Base-by-base conservation (phyloP, 202 grass and related monocot species). In the Setaria italica region DNA sequence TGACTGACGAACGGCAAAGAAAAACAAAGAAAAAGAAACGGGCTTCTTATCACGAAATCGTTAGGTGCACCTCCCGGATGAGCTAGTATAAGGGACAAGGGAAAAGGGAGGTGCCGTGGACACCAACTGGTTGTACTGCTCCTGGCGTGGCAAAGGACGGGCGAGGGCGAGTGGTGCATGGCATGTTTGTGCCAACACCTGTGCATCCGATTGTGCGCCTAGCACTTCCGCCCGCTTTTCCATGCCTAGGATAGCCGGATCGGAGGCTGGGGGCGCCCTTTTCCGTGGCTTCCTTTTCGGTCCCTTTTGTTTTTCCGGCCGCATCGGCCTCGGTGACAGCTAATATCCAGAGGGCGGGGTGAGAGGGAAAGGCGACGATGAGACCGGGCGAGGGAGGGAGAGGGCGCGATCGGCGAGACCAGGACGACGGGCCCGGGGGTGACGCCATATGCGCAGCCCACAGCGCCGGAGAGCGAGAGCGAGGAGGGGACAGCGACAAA, bases 261-360 rank as follows among this genome's bases (percentile, higher is more conserved):
- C 25, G 25, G 25, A 25, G 25, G 25, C 25, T 25, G 25, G 14
- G 0, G 12, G 4, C 1, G 21, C 30, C 63, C 2, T 13, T 62
- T 79, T 20, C 8, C 71, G 72, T 3, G 45, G 43, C 68, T 50
- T 11, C 48, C 34, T 6, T 32, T 21, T 21, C 6, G 2, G 9
- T 4, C n/a, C 13, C 5, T 48, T 57, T 85, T 17, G 13, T 60
- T 32, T 35, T 43, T 20, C 9, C 15, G 49, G 72, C 0, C 72
- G 48, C 29, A 62, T 88, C 86, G 74, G 67, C 64, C 46, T 84
- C 85, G 55, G 11, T 87, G 89, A 85, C 89, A 88, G 89, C 89
- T 91, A 47, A 91, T 88, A 85, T 88, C 89, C 89, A 91, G 89
- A 77, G 34, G 13, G 16, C 16, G 15, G 80, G 15, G 43, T 10